These are phyloP conservation scores for Strobilomyces echinocephalus DNA, from an alignment of 768 basidiomycete genomes.

Conservation along the genomic window DNA sequence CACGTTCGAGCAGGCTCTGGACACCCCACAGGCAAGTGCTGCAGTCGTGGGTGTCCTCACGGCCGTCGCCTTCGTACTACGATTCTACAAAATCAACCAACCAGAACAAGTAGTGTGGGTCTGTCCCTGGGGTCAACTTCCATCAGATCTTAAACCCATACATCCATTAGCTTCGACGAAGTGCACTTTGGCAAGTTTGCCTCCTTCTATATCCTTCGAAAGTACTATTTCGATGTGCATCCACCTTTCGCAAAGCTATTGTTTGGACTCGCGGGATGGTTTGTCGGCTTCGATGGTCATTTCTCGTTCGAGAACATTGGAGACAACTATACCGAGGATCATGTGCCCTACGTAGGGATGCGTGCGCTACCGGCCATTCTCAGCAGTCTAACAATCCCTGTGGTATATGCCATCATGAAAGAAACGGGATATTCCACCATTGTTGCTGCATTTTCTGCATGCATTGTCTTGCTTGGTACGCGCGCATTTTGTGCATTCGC, in stretches of 20 bases:
- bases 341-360: conserved; percentile 94
- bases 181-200: conserved; percentile 99
- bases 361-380: conserved; percentile 88
- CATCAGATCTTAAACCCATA: conserved; percentile 4
- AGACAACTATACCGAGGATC: conserved; percentile 79
- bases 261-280: conserved; percentile 92
- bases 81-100: conserved; percentile 92
- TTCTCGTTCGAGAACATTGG: conserved; percentile 96
- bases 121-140: not conserved
- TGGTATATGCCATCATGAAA: conserved; percentile 96
- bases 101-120: conserved; percentile 93
- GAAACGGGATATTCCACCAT: conserved; percentile 94
- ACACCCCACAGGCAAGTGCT: conserved; percentile 58
- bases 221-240: conserved; percentile 99
- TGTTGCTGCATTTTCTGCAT: conserved; percentile 86
- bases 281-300: conserved; percentile 91
- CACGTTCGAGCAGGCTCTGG: conserved; percentile 55
- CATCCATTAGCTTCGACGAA: conserved; percentile 76
- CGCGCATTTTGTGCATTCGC: conserved; percentile 6
- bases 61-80: conserved; percentile 70
- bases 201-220: conserved; percentile 82
- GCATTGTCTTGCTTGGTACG: conserved; percentile 83
- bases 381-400: conserved; percentile 82
- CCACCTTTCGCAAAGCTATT: conserved; percentile 96
- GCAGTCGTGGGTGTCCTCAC: conserved; percentile 63